Evolutionary conservation across 2,329 filamentous ascomycete genomes (phyloP).

Genomic region (Metarhizium anisopliae): DNA sequence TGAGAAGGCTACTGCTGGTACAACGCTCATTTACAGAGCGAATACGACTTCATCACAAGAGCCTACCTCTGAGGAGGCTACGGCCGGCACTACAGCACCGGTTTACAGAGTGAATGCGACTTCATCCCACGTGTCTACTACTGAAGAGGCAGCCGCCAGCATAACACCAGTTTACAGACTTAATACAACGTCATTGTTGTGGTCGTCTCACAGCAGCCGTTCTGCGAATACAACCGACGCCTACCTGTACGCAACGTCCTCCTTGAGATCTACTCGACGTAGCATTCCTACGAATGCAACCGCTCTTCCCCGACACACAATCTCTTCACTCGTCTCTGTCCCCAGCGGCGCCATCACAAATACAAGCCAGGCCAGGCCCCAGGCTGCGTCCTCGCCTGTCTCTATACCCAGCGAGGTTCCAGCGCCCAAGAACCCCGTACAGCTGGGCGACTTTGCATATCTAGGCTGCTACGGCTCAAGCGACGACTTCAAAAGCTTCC

Average conservation of each 20-base stretch:
- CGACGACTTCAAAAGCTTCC: constrained; percentile 27
- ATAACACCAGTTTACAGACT: background rate
- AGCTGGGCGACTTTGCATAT: constrained; percentile 23
- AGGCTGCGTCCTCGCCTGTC: constrained; percentile 3
- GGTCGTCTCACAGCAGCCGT: background rate
- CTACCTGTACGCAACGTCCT: too few species aligned
- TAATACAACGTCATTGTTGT: background rate
- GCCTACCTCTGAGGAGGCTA: too few species aligned
- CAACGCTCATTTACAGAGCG: background rate
- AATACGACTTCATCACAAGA: background rate
- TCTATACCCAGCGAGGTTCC: constrained; percentile 5
- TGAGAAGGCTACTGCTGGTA: background rate
- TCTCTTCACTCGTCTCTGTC: background rate
- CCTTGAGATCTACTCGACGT: background rate
- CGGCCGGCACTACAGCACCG: too few species aligned
- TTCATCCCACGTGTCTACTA: too few species aligned
- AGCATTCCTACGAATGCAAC: background rate
- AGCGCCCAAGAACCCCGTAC: constrained; percentile 20
- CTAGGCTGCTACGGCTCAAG: constrained; percentile 34
- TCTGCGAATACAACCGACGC: background rate
- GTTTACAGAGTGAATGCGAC: too few species aligned
- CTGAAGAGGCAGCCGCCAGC: too few species aligned
- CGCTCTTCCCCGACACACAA: background rate
- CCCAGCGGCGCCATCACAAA: background rate
- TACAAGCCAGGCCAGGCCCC: background rate